phyloP scores from a whole-genome alignment of 257 asterid genomes.

The Solanum corneliomulleri region DNA sequence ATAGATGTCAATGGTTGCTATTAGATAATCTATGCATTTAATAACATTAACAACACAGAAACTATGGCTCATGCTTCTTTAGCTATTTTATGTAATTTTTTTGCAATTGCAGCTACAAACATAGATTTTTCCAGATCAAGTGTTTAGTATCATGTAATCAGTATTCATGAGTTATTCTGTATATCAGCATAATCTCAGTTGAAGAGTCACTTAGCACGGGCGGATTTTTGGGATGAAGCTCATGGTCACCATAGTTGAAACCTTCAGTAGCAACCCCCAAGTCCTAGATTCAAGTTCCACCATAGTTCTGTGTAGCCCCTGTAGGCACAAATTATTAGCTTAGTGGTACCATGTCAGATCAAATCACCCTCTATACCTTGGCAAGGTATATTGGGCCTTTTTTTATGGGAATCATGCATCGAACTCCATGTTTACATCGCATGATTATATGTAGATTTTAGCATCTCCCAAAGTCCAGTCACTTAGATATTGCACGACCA shows the following conservation, averaged over 20 bases:
- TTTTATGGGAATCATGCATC: background rate
- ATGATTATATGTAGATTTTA: background rate
- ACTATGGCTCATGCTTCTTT: background rate
- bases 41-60: background rate
- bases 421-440: background rate
- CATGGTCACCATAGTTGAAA: background rate
- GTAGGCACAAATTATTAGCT: background rate
- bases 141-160: no score
- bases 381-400: background rate
- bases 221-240: background rate
- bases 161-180: no score
- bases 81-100: background rate
- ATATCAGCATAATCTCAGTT: no score
- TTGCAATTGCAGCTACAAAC: background rate
- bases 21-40: background rate
- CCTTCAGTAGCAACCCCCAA: background rate
- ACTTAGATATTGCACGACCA: background rate
- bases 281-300: no score
- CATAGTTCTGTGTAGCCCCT: background rate
- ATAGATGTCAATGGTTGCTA: background rate
- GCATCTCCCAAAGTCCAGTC: background rate
- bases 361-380: no score
- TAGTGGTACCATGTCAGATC: background rate
- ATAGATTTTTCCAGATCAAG: no score
- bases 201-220: no score